phyloP scores from a whole-genome alignment of 2,329 filamentous ascomycete species.

The Penicillium griseofulvum region DNA sequence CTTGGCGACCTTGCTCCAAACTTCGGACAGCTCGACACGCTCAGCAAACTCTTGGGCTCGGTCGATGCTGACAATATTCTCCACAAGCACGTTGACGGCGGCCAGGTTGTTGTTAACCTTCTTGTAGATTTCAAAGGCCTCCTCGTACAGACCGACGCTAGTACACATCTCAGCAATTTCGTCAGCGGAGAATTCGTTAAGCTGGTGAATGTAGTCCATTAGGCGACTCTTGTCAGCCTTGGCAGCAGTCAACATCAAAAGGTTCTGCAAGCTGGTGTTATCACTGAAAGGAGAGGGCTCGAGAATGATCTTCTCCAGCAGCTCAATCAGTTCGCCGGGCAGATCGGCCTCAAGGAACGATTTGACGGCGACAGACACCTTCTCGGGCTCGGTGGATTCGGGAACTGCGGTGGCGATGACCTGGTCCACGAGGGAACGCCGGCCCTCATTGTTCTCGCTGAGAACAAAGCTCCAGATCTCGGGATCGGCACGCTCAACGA shows the following conservation, averaged over 20 bases:
- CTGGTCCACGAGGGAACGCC: slow-evolving; percentile 90
- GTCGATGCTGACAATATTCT: slow-evolving; percentile 97
- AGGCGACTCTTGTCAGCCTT: slow-evolving; percentile 94
- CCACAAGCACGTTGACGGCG: slow-evolving; percentile 87
- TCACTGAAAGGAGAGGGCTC: slow-evolving; percentile 99
- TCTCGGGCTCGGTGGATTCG: slow-evolving; percentile 86
- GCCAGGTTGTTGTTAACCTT: slow-evolving; percentile 87
- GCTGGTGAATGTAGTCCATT: slow-evolving; percentile 92
- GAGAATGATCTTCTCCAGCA: slow-evolving; percentile 98
- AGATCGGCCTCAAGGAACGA: slow-evolving; percentile 89
- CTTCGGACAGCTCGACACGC: slow-evolving; percentile 86
- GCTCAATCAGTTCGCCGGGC: slow-evolving; percentile 90
- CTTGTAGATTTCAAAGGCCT: slow-evolving; percentile 98
- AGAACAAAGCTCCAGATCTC: slow-evolving; percentile 96
- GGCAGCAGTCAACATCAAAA: slow-evolving; percentile 92
- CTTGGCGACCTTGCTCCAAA: slow-evolving; percentile 98
- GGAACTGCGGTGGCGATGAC: slow-evolving; percentile 94
- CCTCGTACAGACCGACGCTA: slow-evolving; percentile 90
- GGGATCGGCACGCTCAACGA: slow-evolving; percentile 81
- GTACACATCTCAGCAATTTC: slow-evolving; percentile 93
- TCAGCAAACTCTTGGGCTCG: slow-evolving; percentile 94
- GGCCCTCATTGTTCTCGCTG: slow-evolving; percentile 92
- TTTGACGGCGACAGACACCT: slow-evolving; percentile 91
- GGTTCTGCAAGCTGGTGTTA: slow-evolving; percentile 92
- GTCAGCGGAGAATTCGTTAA: slow-evolving; percentile 84